Evolutionary conservation across 768 basidiomycete genomes (phyloP).

Genomic region (Xerocomellus amylosporus): DNA sequence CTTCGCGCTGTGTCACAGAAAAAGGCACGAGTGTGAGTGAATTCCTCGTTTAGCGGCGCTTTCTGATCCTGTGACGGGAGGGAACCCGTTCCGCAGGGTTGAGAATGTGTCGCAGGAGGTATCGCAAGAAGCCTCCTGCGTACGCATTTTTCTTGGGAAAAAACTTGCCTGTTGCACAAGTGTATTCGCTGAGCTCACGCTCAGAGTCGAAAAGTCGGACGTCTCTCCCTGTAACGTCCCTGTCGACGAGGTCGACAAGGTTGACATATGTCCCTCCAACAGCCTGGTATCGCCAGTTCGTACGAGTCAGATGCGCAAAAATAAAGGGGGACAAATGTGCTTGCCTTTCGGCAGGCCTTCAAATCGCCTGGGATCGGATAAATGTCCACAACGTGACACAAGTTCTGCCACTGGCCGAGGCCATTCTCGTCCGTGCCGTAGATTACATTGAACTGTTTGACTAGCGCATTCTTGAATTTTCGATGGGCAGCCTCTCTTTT

Average conservation of each 20-base stretch:
- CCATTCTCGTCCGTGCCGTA: constrained; percentile 10
- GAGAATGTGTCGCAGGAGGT: constrained; percentile 17
- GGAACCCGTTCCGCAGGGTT: neutral
- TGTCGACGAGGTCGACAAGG: constrained; percentile 22
- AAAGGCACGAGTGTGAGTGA: constrained; percentile 1
- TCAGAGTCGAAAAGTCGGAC: constrained; percentile 9
- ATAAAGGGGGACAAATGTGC: neutral
- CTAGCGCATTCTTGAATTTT: constrained; percentile 13
- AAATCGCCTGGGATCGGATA: constrained; percentile 6
- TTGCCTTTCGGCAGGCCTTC: constrained; percentile 10
- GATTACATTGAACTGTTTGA: constrained; percentile 13
- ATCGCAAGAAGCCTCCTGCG: constrained; percentile 16
- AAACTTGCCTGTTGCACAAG: constrained; percentile 1
- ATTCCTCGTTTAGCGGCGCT: constrained; percentile 14
- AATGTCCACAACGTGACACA: constrained; percentile 5
- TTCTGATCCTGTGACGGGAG: neutral
- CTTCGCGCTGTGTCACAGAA: neutral
- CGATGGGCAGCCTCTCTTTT: neutral
- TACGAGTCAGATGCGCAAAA: neutral
- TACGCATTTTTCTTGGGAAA: constrained; percentile 14
- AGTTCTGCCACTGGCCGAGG: constrained; percentile 9
- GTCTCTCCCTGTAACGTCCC: neutral
- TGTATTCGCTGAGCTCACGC: constrained; percentile 10
- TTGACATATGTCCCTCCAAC: constrained; percentile 1
- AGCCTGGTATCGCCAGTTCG: neutral